A percentile compares a stretch with the other conserved stretches of the same genome.
phyloP scores from a whole-genome alignment of 2,329 filamentous ascomycete species.

The Trichoderma hamatum region DNA sequence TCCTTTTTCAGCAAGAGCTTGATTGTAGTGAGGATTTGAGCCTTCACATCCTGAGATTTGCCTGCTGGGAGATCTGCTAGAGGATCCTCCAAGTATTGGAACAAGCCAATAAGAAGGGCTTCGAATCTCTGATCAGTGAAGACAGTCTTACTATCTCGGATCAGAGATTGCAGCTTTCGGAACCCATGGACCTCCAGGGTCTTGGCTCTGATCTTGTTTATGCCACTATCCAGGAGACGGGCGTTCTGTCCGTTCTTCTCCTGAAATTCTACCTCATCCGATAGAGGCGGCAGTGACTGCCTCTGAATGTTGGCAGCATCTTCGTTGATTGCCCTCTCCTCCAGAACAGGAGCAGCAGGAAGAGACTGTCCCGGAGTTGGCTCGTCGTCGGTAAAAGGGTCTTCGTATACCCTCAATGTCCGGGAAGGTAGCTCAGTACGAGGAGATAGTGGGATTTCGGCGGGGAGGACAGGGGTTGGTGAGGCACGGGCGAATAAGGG shows the following conservation, averaged over 20 bases:
- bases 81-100: slow-evolving; percentile 71
- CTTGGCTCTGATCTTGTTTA: slow-evolving; percentile 70
- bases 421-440: slow-evolving; percentile 37
- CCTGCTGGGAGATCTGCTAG: slow-evolving; percentile 58
- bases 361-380: slow-evolving; percentile 50
- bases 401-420: slow-evolving; percentile 62
- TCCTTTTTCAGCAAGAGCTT: slow-evolving; percentile 72
- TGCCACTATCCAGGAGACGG: slow-evolving; percentile 72
- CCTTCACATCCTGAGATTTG: slow-evolving; percentile 72
- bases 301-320: slow-evolving; percentile 45
- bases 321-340: slow-evolving; percentile 64
- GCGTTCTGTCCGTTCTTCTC: slow-evolving; percentile 61
- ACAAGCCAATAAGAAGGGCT: slow-evolving; percentile 66
- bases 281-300: slow-evolving; percentile 30
- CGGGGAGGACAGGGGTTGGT: slow-evolving; percentile 23
- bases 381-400: slow-evolving; percentile 58
- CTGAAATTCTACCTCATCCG: slow-evolving; percentile 35
- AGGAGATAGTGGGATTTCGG: slow-evolving; percentile 25
- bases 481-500: slow-evolving; percentile 24
- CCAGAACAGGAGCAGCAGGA: slow-evolving; percentile 54
- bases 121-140: slow-evolving; percentile 71
- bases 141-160: slow-evolving; percentile 66
- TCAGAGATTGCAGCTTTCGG: slow-evolving; percentile 73
- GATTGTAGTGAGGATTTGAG: slow-evolving; percentile 73
- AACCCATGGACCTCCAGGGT: slow-evolving; percentile 81